Conservation (phyloP, 2,329 filamentous ascomycete species). For the Exserohilum turcica region DNA sequence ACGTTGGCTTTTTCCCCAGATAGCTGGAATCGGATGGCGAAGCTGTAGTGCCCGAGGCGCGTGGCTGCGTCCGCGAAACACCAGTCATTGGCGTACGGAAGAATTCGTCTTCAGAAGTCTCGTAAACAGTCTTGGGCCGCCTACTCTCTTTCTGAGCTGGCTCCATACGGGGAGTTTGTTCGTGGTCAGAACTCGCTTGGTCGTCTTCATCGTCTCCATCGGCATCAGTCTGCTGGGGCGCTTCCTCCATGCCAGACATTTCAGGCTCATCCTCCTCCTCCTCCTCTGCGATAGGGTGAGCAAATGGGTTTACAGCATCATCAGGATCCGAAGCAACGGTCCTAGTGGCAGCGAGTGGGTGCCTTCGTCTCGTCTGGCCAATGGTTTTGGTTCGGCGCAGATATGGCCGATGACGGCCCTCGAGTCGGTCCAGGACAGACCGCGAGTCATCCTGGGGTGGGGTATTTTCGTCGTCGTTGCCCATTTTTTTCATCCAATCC, state of each 20-base stretch:
- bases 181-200: slow-evolving; percentile 36
- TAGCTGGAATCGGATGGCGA: slow-evolving; percentile 41
- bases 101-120: slow-evolving; percentile 49
- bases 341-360: slow-evolving; percentile 58
- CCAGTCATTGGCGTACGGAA: slow-evolving; percentile 52
- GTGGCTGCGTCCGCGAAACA: slow-evolving; percentile 34
- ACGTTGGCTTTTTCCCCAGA: slow-evolving; percentile 42
- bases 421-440: slow-evolving; percentile 63
- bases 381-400: slow-evolving; percentile 58
- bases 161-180: slow-evolving; percentile 20
- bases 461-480: slow-evolving; percentile 64
- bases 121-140: slow-evolving; percentile 30
- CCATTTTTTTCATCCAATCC: slow-evolving; percentile 82
- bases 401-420: slow-evolving; percentile 58
- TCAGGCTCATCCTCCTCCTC: slow-evolving; percentile 54
- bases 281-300: slow-evolving; percentile 52
- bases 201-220: slow-evolving; percentile 85
- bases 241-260: slow-evolving; percentile 49
- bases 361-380: slow-evolving; percentile 44
- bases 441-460: slow-evolving; percentile 66
- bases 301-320: slow-evolving; percentile 40
- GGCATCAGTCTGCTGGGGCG: slow-evolving; percentile 72
- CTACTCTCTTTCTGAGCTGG: slow-evolving; percentile 38
- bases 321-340: slow-evolving; percentile 65
- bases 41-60: slow-evolving; percentile 25